Conservation (phyloP, 129 eudicot genomes). For the Helichrysum umbraculigerum region DNA sequence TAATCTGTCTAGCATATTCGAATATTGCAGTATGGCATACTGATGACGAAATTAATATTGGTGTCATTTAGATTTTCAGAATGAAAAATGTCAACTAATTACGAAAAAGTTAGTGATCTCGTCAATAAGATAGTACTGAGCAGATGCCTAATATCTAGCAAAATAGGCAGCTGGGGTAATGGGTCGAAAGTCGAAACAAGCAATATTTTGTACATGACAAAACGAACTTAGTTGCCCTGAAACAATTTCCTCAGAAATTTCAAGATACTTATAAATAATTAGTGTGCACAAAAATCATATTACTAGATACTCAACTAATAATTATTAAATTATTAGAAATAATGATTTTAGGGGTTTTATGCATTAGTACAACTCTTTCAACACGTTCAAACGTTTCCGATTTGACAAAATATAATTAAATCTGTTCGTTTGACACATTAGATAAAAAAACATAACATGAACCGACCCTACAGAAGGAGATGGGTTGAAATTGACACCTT, state of each 20-base stretch:
- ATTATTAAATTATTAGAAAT: background rate
- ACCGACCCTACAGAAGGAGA: background rate
- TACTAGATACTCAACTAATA: background rate
- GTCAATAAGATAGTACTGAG: background rate
- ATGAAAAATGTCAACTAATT: background rate
- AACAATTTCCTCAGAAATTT: background rate
- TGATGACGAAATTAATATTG: background rate
- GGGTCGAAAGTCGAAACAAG: background rate
- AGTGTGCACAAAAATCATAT: background rate
- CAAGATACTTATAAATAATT: background rate
- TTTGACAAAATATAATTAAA: background rate
- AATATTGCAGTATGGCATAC: background rate
- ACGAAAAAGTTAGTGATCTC: background rate
- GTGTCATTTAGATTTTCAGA: background rate
- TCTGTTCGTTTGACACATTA: background rate
- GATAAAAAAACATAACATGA: background rate
- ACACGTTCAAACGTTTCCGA: background rate
- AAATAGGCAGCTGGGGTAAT: background rate
- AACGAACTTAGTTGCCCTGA: background rate
- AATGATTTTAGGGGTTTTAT: background rate
- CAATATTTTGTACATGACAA: background rate
- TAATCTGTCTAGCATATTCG: background rate
- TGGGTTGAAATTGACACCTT: background rate
- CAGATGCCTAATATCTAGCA: background rate
- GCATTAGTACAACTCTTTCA: background rate